Conservation (phyloP, 1,284 basidiomycete genomes). For the Cystobasidium sp. region DNA sequence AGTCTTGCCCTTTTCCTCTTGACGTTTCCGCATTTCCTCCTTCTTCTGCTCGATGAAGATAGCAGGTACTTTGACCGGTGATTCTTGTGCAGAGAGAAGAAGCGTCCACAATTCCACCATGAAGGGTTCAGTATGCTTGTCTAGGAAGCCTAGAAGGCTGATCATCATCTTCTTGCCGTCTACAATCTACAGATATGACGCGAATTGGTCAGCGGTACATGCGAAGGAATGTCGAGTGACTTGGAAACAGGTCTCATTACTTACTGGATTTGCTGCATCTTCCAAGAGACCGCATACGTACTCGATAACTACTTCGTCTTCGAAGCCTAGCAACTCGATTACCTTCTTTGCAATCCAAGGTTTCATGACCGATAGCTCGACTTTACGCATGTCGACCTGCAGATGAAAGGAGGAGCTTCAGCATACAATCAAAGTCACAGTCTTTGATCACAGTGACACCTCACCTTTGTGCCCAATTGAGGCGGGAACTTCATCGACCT, state of each 20-base stretch:
- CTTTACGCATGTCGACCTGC: conserved; percentile 92
- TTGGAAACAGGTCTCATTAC: conserved; percentile 52
- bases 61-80: conserved; percentile 86
- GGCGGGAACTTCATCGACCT: conserved; percentile 87
- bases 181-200: conserved; percentile 65
- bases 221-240: not conserved
- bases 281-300: conserved; percentile 93
- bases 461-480: conserved; percentile 84
- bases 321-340: conserved; percentile 84
- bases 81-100: conserved; percentile 84
- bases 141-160: conserved; percentile 85
- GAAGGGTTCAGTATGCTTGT: conserved; percentile 73
- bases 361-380: conserved; percentile 82
- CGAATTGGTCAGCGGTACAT: not conserved
- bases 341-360: conserved; percentile 94
- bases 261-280: conserved; percentile 77
- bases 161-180: conserved; percentile 97
- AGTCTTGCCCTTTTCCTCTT: conserved; percentile 68
- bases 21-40: conserved; percentile 79
- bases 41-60: conserved; percentile 96
- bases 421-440: not conserved
- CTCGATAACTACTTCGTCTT: conserved; percentile 96
- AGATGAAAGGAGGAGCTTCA: not conserved
- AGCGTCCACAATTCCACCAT: conserved; percentile 88
- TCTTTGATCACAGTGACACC: conserved; percentile 9